Conservation (phyloP, 192 early-diverging fungal species). For the Phlyctochytrium arcticum region DNA sequence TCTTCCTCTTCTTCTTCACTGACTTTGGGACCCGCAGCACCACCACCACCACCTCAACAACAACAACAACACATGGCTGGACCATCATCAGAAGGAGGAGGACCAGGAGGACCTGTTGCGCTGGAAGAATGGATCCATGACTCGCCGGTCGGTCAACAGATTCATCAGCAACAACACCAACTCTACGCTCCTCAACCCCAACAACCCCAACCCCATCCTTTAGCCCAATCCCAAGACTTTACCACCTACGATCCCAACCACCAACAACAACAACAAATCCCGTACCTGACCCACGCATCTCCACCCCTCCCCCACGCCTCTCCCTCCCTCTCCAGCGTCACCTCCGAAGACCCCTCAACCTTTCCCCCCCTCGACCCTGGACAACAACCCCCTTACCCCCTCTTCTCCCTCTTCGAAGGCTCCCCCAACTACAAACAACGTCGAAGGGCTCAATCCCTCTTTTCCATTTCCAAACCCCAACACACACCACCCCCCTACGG, state of each 20-base stretch:
- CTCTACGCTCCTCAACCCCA: conserved; percentile 17
- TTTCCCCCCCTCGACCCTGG: too few relatives aligned
- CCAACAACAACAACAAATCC: conserved; percentile 18
- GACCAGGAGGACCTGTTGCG: conserved; percentile 5
- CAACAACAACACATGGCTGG: too few relatives aligned
- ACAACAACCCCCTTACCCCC: conserved; percentile 14
- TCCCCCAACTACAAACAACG: conserved; percentile 73
- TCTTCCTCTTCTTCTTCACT: too few relatives aligned
- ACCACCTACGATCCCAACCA: conserved; percentile 15
- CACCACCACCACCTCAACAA: too few relatives aligned
- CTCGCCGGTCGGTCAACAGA: conserved; percentile 12
- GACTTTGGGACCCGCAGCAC: conserved; percentile 35
- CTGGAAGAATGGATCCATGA: conserved; percentile 20
- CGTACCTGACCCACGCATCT: conserved; percentile 17
- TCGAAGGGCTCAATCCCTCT: conserved; percentile 34
- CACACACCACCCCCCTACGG: neutral
- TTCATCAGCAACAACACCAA: conserved; percentile 28
- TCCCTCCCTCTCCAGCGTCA: neutral
- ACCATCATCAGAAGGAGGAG: conserved; percentile 25
- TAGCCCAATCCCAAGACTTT: neutral
- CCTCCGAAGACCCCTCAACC: conserved; percentile 13
- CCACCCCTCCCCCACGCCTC: conserved; percentile 18
- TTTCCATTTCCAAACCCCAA: conserved; percentile 15
- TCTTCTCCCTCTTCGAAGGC: conserved; percentile 63
- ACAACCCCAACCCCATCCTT: conserved; percentile 13